These are phyloP conservation scores for Xenoacremonium recifei DNA, from an alignment of 2,329 filamentous ascomycete species.

Conservation along the genomic window DNA sequence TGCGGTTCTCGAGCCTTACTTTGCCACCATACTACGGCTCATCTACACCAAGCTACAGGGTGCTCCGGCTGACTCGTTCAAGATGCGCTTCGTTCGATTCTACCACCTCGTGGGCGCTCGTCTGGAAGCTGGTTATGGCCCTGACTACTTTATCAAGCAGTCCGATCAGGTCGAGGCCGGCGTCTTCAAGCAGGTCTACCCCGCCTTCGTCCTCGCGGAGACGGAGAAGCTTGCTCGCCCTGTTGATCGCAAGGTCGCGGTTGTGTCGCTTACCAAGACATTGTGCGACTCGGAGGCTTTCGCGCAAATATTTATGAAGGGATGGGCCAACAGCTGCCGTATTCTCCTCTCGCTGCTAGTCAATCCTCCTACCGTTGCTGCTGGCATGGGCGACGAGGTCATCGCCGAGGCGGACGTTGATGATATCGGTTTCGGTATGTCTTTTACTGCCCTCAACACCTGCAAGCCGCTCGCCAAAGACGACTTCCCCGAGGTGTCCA, in stretches of 20 bases:
- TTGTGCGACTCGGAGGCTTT: conserved; percentile 84
- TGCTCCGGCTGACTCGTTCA: conserved; percentile 71
- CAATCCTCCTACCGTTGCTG: conserved; percentile 72
- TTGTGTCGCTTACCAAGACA: conserved; percentile 90
- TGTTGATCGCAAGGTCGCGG: conserved; percentile 87
- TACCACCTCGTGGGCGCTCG: conserved; percentile 87
- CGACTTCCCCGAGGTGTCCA: conserved; percentile 80
- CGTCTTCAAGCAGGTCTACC: conserved; percentile 83
- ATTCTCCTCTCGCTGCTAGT: conserved; percentile 85
- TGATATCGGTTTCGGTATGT: conserved; percentile 90
- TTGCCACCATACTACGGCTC: conserved; percentile 75
- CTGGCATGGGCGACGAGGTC: conserved; percentile 68
- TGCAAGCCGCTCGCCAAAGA: conserved; percentile 74
- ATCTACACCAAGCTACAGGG: conserved; percentile 77
- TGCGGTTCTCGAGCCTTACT: conserved; percentile 69
- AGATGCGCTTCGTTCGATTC: conserved; percentile 85
- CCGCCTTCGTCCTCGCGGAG: conserved; percentile 80
- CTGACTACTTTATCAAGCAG: conserved; percentile 86
- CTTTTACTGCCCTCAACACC: conserved; percentile 90
- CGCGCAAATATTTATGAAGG: conserved; percentile 76
- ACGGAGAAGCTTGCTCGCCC: conserved; percentile 87
- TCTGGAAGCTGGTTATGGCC: conserved; percentile 76
- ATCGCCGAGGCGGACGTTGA: conserved; percentile 89
- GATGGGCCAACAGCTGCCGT: conserved; percentile 88
- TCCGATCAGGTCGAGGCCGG: conserved; percentile 78